Evolutionary conservation across 192 early-diverging fungal species (phyloP), one percentile per base, ranked within the genome.

Genomic region (Phlyctochytrium arcticum): DNA sequence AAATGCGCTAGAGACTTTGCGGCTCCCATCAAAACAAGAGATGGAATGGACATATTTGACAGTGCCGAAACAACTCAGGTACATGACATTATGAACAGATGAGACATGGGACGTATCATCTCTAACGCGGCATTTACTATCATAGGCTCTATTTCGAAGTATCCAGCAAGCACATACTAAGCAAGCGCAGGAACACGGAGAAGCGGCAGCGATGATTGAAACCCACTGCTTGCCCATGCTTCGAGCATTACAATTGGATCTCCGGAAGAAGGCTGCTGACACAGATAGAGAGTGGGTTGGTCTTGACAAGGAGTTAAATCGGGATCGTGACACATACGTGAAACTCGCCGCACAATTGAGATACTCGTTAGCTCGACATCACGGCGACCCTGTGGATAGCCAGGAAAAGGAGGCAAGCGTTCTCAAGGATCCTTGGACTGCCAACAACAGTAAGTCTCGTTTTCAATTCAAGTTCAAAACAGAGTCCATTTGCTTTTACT

Each of bases 341-440:
- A 77, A 71, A 54, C 67, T 72, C 6, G 47, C 68, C 1, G 50
- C 46, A 15, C 47, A 72, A 21, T 54, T 81, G 31, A 51, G 62
- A 8, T 7, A 19, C 6, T 56, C 62, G 4, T 46, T 81, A 31
- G 62, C 57, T 21, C 37, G 67, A 21, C 71, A 75, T 37, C 21
- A 67, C 5, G 65, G 73, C 57, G 67, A 66, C 44, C 26, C 65
- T 33, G 35, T 58, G 1, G 62, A 68, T 39, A 55, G 49, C 10
- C 17, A 48, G 15, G 72, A 70, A 19, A 53, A 72, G 27, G 64
- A 48, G 5, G 63, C 70, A 31, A 67, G 63, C 23, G 62, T 46
- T 27, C 51, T 65, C 21, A 65, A 48, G 35, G 79, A 81, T 66
- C 79, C 79, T 8, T 81, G 75, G 75, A 36, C 73, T 19, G 79